Evolutionary conservation across 106 monocot species (phyloP).

Genomic region (Acorus gramineus): DNA sequence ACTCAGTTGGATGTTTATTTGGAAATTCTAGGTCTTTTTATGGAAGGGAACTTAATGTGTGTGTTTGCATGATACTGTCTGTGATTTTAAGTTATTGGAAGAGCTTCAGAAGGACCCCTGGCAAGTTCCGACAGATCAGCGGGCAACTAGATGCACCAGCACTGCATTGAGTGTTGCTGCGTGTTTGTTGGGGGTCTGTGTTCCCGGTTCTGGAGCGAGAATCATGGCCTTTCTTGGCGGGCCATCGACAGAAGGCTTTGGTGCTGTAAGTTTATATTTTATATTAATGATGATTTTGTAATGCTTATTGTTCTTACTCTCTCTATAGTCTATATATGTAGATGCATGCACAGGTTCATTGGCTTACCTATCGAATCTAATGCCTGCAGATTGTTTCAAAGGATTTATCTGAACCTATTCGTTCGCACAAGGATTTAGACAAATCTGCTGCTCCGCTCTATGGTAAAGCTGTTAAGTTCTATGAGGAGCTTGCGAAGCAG

Average conservation of each 20-base stretch:
- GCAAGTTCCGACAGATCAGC: conserved; percentile 69
- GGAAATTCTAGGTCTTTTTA: too few species aligned
- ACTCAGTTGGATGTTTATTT: too few species aligned
- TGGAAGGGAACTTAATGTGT: too few species aligned
- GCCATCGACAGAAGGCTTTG: conserved; percentile 83
- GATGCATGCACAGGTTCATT: neutral
- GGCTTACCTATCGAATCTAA: neutral
- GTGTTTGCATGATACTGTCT: neutral
- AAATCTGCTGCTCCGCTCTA: conserved; percentile 71
- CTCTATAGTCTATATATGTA: neutral
- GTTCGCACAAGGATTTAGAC: conserved; percentile 93
- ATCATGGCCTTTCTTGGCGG: conserved; percentile 99
- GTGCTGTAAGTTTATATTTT: conserved; percentile 31
- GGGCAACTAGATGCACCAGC: conserved; percentile 79
- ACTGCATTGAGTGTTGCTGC: conserved; percentile 83
- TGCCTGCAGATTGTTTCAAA: conserved; percentile 76
- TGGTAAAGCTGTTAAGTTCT: conserved; percentile 82
- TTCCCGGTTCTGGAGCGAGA: conserved; percentile 98
- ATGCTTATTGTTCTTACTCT: neutral
- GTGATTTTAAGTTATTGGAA: conserved; percentile 57
- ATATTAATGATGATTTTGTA: too few species aligned
- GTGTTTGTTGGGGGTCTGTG: conserved; percentile 80
- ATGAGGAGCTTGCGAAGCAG: conserved; percentile 81
- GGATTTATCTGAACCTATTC: conserved; percentile 80
- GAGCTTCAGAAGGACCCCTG: conserved; percentile 94